Evolutionary conservation across 2,329 filamentous ascomycete genomes (phyloP).

Genomic region (Sporothrix brunneoviolacea): DNA sequence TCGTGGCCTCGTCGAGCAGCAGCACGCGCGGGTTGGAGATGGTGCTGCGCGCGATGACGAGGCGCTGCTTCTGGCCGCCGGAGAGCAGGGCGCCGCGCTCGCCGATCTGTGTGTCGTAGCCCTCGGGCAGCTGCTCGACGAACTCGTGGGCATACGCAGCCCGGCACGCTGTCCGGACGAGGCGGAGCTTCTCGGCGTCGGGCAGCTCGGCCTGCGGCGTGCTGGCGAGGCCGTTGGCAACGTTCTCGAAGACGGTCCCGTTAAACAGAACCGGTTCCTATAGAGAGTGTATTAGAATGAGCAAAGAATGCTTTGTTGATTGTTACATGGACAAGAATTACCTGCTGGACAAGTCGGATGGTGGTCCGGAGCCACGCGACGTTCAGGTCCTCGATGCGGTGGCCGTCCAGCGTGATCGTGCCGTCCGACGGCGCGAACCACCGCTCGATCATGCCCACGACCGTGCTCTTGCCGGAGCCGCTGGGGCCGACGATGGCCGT

Average conservation of each 20-base stretch:
- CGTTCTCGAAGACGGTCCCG: constrained; percentile 42
- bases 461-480: constrained; percentile 68
- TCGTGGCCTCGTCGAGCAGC: constrained; percentile 67
- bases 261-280: constrained; percentile 34
- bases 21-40: constrained; percentile 60
- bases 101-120: constrained; percentile 21
- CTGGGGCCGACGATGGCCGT: constrained; percentile 70
- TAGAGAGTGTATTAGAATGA: no score
- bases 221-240: constrained; percentile 39
- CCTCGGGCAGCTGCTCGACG: constrained; percentile 33
- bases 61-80: constrained; percentile 65
- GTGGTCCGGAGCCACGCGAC: constrained; percentile 51
- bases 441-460: constrained; percentile 62
- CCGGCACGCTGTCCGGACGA: constrained; percentile 47
- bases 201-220: constrained; percentile 18
- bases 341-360: constrained; percentile 35
- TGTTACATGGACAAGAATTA: no score
- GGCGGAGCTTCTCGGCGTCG: constrained; percentile 36
- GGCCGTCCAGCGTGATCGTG: constrained; percentile 48
- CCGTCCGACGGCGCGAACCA: no score
- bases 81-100: constrained; percentile 45
- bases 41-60: constrained; percentile 66
- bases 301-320: no score
- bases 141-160: constrained; percentile 55
- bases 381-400: constrained; percentile 70